Evolutionary conservation across 805 yeast genomes (phyloP).

Genomic region (Priceomyces melissophilus): DNA sequence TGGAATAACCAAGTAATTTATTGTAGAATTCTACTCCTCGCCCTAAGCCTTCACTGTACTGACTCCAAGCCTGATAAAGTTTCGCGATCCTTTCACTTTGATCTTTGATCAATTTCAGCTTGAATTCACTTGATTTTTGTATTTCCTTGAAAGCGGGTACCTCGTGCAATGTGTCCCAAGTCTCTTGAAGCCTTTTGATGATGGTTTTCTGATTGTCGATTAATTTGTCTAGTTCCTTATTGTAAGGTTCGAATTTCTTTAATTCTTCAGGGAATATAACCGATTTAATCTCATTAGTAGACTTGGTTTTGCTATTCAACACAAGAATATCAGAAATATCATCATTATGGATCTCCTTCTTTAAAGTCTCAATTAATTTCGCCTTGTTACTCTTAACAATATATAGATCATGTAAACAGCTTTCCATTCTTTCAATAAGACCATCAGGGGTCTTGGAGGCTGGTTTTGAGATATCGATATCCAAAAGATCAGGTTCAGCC

Average conservation of each 20-base stretch:
- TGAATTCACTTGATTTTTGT: slow-evolving; percentile 42
- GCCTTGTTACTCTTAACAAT: slow-evolving; percentile 62
- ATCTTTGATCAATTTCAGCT: slow-evolving; percentile 27
- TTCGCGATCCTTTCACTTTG: slow-evolving; percentile 34
- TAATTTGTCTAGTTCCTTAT: slow-evolving; percentile 63
- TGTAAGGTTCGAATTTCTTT: slow-evolving; percentile 68
- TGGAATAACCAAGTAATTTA: slow-evolving; percentile 38
- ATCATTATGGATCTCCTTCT: slow-evolving; percentile 68
- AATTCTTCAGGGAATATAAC: slow-evolving; percentile 65
- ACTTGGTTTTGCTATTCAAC: slow-evolving; percentile 53
- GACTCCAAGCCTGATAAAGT: slow-evolving; percentile 57
- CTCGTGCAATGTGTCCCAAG: slow-evolving; percentile 27
- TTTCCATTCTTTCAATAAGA: slow-evolving; percentile 50
- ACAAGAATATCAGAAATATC: slow-evolving; percentile 79
- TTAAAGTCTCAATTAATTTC: slow-evolving; percentile 60
- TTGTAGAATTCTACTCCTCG: slow-evolving; percentile 66
- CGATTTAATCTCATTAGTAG: slow-evolving; percentile 54
- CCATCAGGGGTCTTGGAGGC: slow-evolving; percentile 20
- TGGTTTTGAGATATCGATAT: slow-evolving; percentile 54
- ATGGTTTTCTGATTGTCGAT: slow-evolving; percentile 60
- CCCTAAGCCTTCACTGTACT: slow-evolving; percentile 53
- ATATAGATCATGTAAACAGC: slow-evolving; percentile 57
- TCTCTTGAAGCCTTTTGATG: slow-evolving; percentile 27
- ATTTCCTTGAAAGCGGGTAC: slow-evolving; percentile 35
- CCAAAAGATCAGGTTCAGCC: slow-evolving; percentile 53